These are phyloP conservation scores for Pleochaeta shiraiana DNA, from an alignment of 2,329 filamentous ascomycete species.

Conservation along the genomic window DNA sequence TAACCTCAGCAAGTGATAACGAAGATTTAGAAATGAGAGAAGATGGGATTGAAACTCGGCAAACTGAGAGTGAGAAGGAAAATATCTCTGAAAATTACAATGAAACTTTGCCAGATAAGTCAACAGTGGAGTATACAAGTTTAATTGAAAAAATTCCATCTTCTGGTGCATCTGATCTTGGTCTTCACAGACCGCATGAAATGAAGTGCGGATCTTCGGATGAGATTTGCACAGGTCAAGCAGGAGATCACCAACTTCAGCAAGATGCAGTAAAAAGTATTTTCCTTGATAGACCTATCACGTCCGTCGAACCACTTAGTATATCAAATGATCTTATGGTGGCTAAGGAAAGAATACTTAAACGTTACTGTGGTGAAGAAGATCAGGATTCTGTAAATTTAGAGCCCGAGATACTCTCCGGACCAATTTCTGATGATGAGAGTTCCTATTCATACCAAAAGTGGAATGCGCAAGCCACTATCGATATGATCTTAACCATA, in stretches of 20 bases:
- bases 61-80: not conserved
- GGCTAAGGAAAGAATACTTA: constrained; percentile 25
- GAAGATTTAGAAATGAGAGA: not conserved
- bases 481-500: constrained; percentile 83
- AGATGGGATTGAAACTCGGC: no score
- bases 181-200: not conserved
- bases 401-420: constrained; percentile 5
- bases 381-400: constrained; percentile 6
- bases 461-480: constrained; percentile 33
- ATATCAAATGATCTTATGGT: constrained; percentile 12
- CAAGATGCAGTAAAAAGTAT: no score
- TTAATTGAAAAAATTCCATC: not conserved
- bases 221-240: not conserved
- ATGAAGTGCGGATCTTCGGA: not conserved
- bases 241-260: not conserved
- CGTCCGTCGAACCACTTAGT: not conserved
- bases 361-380: not conserved
- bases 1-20: not conserved
- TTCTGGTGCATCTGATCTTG: not conserved
- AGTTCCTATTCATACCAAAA: not conserved
- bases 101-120: not conserved
- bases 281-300: not conserved
- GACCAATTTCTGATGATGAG: not conserved
- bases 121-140: not conserved
- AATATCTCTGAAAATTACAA: not conserved